phyloP scores from a whole-genome alignment of 108 stramenopile genomes.

The Epithemia pelagica region DNA sequence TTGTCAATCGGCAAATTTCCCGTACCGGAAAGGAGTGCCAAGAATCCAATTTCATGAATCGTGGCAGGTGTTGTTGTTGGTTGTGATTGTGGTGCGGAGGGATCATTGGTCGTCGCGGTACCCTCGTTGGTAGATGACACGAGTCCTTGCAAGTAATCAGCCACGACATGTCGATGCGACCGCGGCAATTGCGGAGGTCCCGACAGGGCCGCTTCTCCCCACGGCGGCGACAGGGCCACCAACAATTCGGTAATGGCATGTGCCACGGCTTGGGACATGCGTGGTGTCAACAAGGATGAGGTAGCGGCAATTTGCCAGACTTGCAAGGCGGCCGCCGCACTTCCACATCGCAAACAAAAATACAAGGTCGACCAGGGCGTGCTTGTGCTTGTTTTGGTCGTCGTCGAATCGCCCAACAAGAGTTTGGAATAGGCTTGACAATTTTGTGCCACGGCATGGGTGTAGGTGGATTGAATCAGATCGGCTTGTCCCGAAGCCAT shows the following conservation, averaged over 20 bases:
- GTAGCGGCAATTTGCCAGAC: slow-evolving; percentile 1
- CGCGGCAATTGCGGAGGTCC: background rate
- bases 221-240: background rate
- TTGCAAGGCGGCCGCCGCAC: slow-evolving; percentile 28
- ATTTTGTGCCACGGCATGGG: slow-evolving; percentile 16
- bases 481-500: slow-evolving; percentile 17
- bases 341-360: slow-evolving; percentile 42
- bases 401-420: slow-evolving; percentile 10
- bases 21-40: slow-evolving; percentile 29
- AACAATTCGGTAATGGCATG: background rate
- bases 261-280: background rate
- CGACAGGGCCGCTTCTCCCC: background rate
- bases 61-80: slow-evolving; percentile 18
- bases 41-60: slow-evolving; percentile 20
- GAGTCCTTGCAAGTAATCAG: background rate
- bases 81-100: background rate
- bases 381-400: slow-evolving; percentile 8
- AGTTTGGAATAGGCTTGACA: slow-evolving; percentile 35
- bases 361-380: slow-evolving; percentile 32
- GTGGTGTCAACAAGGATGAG: background rate
- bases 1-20: slow-evolving; percentile 6
- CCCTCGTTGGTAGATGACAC: background rate
- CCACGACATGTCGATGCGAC: background rate
- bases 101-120: background rate
- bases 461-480: slow-evolving; percentile 10